Evolutionary conservation across 2,329 filamentous ascomycete genomes (phyloP).

Genomic region (Lachnellula subtilissima): DNA sequence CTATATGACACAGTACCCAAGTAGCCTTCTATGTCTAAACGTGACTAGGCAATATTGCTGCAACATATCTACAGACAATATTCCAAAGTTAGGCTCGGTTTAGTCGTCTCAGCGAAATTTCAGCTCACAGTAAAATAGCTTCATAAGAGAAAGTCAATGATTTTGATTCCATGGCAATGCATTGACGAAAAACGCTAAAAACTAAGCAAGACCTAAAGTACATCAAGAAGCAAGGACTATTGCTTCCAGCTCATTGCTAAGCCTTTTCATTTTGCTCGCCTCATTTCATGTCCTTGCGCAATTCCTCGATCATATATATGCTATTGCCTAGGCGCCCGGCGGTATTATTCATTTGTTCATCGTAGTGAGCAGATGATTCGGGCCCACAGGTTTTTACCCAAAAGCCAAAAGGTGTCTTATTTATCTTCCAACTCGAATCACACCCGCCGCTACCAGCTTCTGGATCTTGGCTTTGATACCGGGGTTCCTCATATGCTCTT

Average conservation of each 20-base stretch:
- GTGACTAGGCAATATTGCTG: too few relatives aligned
- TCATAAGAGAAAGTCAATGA: too few relatives aligned
- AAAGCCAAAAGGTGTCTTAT: neutral
- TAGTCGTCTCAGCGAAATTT: too few relatives aligned
- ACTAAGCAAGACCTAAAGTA: slow-evolving; percentile 19
- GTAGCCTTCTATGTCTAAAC: too few relatives aligned
- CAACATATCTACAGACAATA: too few relatives aligned
- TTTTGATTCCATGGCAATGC: slow-evolving; percentile 2
- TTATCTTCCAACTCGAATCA: slow-evolving; percentile 68
- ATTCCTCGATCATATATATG: neutral
- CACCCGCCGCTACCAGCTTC: slow-evolving; percentile 78
- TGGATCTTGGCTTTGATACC: slow-evolving; percentile 82
- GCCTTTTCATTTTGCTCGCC: neutral
- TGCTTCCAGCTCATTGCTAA: neutral
- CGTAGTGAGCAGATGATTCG: too few relatives aligned
- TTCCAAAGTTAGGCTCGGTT: too few relatives aligned
- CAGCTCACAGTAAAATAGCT: too few relatives aligned
- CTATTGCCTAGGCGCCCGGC: neutral
- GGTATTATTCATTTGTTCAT: too few relatives aligned
- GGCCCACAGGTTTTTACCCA: neutral
- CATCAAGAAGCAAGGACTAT: slow-evolving; percentile 5
- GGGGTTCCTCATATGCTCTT: slow-evolving; percentile 96
- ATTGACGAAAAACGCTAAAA: slow-evolving; percentile 20
- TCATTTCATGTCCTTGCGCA: neutral
- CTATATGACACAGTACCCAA: too few relatives aligned